phyloP scores from a whole-genome alignment of 2,329 filamentous ascomycete genomes.

The Aspergillus carbonarius region DNA sequence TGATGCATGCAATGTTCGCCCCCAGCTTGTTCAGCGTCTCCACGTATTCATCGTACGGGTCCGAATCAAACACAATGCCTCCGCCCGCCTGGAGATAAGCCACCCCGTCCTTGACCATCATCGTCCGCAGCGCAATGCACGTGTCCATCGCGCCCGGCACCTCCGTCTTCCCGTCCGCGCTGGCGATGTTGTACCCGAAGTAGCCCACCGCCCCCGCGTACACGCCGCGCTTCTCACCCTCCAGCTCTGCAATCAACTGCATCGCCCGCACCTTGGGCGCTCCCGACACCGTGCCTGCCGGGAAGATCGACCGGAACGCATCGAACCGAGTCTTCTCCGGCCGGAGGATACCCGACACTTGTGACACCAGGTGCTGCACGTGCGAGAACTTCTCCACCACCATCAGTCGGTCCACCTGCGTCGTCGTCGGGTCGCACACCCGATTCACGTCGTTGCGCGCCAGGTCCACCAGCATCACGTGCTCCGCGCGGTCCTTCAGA shows the following conservation, averaged over 20 bases:
- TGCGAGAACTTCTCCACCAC: constrained; percentile 92
- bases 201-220: constrained; percentile 97
- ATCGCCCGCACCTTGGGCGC: constrained; percentile 96
- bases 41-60: constrained; percentile 86
- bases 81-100: constrained; percentile 86
- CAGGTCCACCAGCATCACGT: constrained; percentile 97
- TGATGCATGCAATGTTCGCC: constrained; percentile 86
- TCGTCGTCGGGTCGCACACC: constrained; percentile 85
- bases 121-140: constrained; percentile 78
- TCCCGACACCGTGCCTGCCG: constrained; percentile 90
- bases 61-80: constrained; percentile 92
- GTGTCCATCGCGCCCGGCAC: constrained; percentile 90
- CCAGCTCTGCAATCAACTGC: constrained; percentile 93
- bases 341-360: constrained; percentile 88
- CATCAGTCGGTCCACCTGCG: constrained; percentile 91
- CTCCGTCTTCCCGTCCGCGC: constrained; percentile 58
- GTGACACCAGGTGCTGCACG: constrained; percentile 94
- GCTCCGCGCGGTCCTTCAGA: constrained; percentile 88
- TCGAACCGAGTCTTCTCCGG: constrained; percentile 86
- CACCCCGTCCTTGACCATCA: constrained; percentile 87
- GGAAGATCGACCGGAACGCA: constrained; percentile 94
- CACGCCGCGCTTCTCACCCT: constrained; percentile 88
- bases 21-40: constrained; percentile 97
- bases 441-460: constrained; percentile 96
- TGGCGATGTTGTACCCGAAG: constrained; percentile 81